Base-by-base conservation (phyloP, 2,329 filamentous ascomycete genomes). In the Scedosporium apiospermum region DNA sequence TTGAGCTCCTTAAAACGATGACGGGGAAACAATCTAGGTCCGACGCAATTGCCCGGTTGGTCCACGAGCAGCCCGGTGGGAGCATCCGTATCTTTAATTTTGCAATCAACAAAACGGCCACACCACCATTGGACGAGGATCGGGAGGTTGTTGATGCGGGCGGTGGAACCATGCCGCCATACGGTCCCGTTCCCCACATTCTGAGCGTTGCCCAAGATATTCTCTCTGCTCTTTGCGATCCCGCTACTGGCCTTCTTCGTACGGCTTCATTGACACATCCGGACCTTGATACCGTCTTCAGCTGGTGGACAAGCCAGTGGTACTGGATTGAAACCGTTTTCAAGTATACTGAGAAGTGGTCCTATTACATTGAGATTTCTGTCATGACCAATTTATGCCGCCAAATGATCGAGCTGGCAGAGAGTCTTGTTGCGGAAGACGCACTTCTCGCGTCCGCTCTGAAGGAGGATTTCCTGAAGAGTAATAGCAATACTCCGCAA, bases 401-500 rank as follows among this genome's bases (percentile, higher is more conserved):
- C 67, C 91, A 96, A 71, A 90, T 90, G 14, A 99, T 99, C 85
- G 91, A 98, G 69, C 90, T 96, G 70, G 93, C 93, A 0, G 90
- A 96, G 70, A 82, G 84, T 42, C 81, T 96, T 1, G 90, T 98
- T 70, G 87, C 90, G 49, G 88, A 96, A 68, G 95, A 96, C 72
- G 88, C 87, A 60, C 83, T 97, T 64, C 87, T 99, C 65, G 85
- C 90, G 2, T 89, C 88, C 57, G 89, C 90, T 12, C 73, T 92
- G 59, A 62, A 66, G 63, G 66, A 68, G 53, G 64, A 66, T 42
- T 61, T 64, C 21, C 12, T 65, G 49, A 63, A 62, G 41, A 60
- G 21, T 16, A 27, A 58, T 1, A 72, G 71, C 41, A 71, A 63
- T 2, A 27, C 9, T 53, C 7, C 41, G 49, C 4, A 58, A 63